These are phyloP conservation scores for Aschersonia sp. DNA, from an alignment of 2,329 filamentous ascomycete species.

Conservation along the genomic window DNA sequence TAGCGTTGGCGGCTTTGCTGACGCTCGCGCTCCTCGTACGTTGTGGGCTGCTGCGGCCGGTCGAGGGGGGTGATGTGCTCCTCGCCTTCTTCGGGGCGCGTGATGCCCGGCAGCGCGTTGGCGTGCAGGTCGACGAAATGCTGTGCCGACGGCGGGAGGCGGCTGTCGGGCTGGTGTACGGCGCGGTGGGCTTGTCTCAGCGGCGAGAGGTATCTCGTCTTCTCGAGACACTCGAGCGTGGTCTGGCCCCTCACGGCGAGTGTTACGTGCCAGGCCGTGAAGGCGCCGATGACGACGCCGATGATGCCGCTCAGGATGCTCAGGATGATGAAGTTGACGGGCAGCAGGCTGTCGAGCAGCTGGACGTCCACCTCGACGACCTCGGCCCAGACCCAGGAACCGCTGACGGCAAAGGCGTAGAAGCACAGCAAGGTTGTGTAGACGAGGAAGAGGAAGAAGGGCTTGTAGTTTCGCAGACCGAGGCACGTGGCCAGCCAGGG, in stretches of 20 bases:
- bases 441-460: conserved; percentile 81
- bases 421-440: conserved; percentile 83
- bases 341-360: conserved; percentile 64
- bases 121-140: conserved; percentile 71
- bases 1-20: conserved; percentile 39
- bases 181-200: conserved; percentile 56
- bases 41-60: conserved; percentile 20
- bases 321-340: conserved; percentile 82
- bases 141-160: conserved; percentile 42
- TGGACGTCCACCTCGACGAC: conserved; percentile 55
- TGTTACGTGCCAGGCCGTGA: conserved; percentile 84
- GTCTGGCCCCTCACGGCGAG: conserved; percentile 70
- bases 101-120: conserved; percentile 67
- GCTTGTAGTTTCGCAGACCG: conserved; percentile 87
- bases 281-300: conserved; percentile 73
- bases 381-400: conserved; percentile 74
- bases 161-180: conserved; percentile 36
- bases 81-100: conserved; percentile 70
- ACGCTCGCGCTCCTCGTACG: conserved; percentile 41
- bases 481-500: conserved; percentile 96
- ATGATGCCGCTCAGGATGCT: conserved; percentile 84
- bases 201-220: conserved; percentile 82
- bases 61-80: conserved; percentile 22
- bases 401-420: conserved; percentile 63
- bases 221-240: conserved; percentile 92